A percentile compares a stretch with the other conserved stretches of the same genome.
Evolutionary conservation across 108 stramenopile species (phyloP).

Genomic region (Cyclostephanos tholiformis): DNA sequence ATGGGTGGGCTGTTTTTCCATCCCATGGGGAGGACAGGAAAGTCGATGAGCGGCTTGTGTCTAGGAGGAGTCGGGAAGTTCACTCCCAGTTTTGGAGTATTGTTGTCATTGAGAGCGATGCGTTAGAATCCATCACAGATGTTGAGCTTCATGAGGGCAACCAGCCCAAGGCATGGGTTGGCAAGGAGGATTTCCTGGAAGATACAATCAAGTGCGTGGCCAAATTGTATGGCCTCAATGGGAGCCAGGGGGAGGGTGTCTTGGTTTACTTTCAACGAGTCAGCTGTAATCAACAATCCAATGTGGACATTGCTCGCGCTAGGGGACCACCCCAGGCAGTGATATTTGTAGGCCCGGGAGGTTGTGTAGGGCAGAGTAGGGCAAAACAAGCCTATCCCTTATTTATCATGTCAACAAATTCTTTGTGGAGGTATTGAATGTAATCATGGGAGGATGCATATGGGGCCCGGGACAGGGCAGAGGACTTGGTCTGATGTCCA

Average conservation of each 20-base stretch:
- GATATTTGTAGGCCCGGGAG: conserved; percentile 10
- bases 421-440: not conserved
- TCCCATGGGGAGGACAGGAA: not conserved
- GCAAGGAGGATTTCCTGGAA: not conserved
- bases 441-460: conserved; percentile 1
- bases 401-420: conserved; percentile 2
- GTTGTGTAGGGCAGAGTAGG: conserved; percentile 15
- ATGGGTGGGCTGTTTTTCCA: too few species aligned
- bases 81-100: too few species aligned
- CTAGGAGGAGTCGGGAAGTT: conserved; percentile 2
- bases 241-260: conserved; percentile 23
- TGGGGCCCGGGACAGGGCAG: not conserved
- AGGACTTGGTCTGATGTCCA: conserved; percentile 7
- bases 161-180: not conserved
- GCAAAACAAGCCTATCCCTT: conserved; percentile 28
- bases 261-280: conserved; percentile 9
- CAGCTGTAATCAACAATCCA: conserved; percentile 38
- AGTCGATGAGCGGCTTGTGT: conserved; percentile 2
- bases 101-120: not conserved
- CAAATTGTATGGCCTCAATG: conserved; percentile 21
- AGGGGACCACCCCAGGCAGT: conserved; percentile 30
- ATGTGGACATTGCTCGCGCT: too few species aligned
- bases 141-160: not conserved
- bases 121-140: conserved; percentile 16
- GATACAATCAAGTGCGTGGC: conserved; percentile 15